Evolutionary conservation across 2,329 filamentous ascomycete species (phyloP).

Genomic region (Fusarium robinianum): DNA sequence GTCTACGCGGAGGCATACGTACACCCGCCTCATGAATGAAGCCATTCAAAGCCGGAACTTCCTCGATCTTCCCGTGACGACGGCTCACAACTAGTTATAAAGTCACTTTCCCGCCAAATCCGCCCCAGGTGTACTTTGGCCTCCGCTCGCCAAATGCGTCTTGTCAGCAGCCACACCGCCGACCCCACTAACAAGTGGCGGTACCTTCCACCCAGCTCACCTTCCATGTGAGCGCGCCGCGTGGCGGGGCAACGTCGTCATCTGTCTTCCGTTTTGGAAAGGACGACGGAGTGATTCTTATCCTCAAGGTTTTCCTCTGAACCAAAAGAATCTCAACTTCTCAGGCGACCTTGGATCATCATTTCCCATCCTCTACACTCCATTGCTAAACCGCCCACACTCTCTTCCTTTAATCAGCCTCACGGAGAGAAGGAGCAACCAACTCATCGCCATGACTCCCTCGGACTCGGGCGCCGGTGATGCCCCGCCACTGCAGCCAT

Average conservation of each 20-base stretch:
- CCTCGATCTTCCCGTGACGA: constrained; percentile 22
- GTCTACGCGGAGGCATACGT: constrained; percentile 21
- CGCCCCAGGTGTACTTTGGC: constrained; percentile 10
- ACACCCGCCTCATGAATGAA: constrained; percentile 18
- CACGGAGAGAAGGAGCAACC: constrained; percentile 1
- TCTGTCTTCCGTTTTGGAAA: constrained; percentile 29
- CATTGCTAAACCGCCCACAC: background rate
- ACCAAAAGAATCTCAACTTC: constrained; percentile 3
- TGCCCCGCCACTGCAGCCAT: constrained; percentile 34
- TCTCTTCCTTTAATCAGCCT: background rate
- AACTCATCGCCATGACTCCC: constrained; percentile 27
- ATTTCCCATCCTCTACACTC: constrained; percentile 13
- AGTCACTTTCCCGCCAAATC: constrained; percentile 7
- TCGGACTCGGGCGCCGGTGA: constrained; percentile 27
- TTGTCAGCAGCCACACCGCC: constrained; percentile 1
- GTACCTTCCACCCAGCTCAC: constrained; percentile 17
- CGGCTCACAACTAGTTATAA: constrained; percentile 13
- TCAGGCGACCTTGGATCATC: background rate
- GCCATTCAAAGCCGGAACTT: constrained; percentile 1
- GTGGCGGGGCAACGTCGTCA: constrained; percentile 36
- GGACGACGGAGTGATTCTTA: constrained; percentile 10
- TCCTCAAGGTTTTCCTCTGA: constrained; percentile 7
- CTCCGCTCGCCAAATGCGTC: background rate
- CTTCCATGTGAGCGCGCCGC: constrained; percentile 1
- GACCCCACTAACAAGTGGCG: constrained; percentile 17